Base-by-base conservation (phyloP, 2,329 filamentous ascomycete genomes). In the Fusarium proliferatum region DNA sequence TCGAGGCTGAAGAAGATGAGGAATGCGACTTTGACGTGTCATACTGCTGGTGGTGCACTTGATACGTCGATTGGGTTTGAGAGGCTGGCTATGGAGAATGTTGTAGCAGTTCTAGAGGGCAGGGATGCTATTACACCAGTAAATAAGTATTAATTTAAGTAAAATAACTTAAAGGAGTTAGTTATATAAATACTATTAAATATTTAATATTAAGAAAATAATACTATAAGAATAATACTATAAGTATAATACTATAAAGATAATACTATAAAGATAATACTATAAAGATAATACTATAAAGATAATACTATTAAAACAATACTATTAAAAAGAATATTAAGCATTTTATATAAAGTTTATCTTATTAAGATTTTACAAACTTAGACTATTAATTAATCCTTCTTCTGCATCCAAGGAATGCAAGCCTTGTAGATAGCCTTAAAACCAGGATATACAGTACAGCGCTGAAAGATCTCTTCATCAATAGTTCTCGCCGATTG, bases 1-100 rank as follows among this genome's bases (percentile, higher is more conserved):
- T 30, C 76, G 26, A 79, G 81, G 39, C 74, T 88, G 48, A 64
- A 66, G 4, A 70, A 63, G 21, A 66, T 71, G 39, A 62, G 75
- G 8, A 78, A 81, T 34, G 84, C 82, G 1, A 85, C 85, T 53
- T 78, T 89, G 43, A 85, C 88, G 21, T 83, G 84, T 26, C 88
- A 90, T 79, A 88, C 86, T 60, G 88, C 87, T 4, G 88, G 88
- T 0, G 86, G 87, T 5, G 87, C 86, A 16, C 81, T 89, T 9
- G 86, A 88, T 70, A 88, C 87, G 52, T 84, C 85, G 69, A 78
- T 87, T 33, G 87, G 86, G 26, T 89, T 90, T 71, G 88, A 90
- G 79, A 80, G 81, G 43, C 75, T 89, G 75, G 84, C 87, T 3
- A 88, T 90, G 80, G 82, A 86, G 79, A 90, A 90, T 74, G 80